Evolutionary conservation across 106 monocot genomes (phyloP).

Genomic region (Dioscorea alata): DNA sequence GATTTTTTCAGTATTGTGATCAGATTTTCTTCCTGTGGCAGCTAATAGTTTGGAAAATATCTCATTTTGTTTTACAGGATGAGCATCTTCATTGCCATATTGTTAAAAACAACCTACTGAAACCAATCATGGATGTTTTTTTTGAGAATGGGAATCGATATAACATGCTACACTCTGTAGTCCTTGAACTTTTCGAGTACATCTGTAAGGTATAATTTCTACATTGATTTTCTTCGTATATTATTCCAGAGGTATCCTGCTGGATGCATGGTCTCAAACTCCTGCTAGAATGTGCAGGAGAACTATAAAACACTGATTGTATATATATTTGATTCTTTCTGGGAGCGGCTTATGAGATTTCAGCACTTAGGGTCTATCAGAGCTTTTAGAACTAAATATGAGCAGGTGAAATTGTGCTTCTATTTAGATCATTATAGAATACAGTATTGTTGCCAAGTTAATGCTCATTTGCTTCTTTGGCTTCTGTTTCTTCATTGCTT

Average conservation of each 20-base stretch:
- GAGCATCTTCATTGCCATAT: conserved; percentile 75
- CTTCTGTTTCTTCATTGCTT: conserved; percentile 5
- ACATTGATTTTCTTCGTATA: not conserved
- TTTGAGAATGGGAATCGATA: conserved; percentile 80
- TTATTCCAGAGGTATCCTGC: not conserved
- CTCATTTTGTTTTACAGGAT: conserved; percentile 46
- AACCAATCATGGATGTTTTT: conserved; percentile 83
- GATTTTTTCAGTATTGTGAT: no score
- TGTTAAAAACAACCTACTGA: conserved; percentile 84
- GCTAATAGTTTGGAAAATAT: no score
- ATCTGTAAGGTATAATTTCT: conserved; percentile 64
- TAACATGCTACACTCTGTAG: conserved; percentile 91
- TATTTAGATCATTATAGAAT: no score
- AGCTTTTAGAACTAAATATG: conserved; percentile 79
- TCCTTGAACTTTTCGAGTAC: conserved; percentile 84
- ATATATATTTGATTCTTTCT: conserved; percentile 65
- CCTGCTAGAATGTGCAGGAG: not conserved
- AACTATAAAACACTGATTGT: conserved; percentile 48
- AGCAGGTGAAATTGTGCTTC: conserved; percentile 51
- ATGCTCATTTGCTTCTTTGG: not conserved
- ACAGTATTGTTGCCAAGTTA: no score
- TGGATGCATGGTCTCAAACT: no score
- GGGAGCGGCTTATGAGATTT: conserved; percentile 68
- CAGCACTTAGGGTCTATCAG: conserved; percentile 58
- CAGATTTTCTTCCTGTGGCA: no score